Conservation (phyloP, 2,329 filamentous ascomycete genomes). For the Blastomyces emzantsi region DNA sequence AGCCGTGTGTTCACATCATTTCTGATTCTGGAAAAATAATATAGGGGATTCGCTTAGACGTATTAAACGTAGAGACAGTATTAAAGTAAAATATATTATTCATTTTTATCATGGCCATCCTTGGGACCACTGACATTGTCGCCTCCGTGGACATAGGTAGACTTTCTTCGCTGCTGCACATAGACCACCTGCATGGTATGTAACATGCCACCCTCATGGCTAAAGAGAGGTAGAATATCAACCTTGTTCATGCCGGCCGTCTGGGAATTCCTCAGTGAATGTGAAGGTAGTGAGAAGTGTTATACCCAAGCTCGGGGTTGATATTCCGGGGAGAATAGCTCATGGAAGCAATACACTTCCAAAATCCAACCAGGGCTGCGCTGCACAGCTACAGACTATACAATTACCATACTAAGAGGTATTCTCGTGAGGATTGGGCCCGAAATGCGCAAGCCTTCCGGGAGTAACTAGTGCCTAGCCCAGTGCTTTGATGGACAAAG, state of each 20-base stretch:
- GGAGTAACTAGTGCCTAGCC: not conserved
- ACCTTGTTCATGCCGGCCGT: not conserved
- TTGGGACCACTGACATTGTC: not conserved
- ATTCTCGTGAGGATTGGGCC: not conserved
- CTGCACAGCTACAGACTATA: too few species aligned
- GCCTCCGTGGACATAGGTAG: not conserved
- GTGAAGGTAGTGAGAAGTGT: not conserved
- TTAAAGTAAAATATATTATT: not conserved
- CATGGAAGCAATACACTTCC: too few species aligned
- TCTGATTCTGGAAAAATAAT: not conserved
- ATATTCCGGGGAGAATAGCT: not conserved
- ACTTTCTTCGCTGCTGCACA: not conserved
- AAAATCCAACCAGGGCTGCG: too few species aligned
- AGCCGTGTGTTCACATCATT: not conserved
- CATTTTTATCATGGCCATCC: not conserved
- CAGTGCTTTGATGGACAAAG: not conserved
- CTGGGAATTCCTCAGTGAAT: not conserved
- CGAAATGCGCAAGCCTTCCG: not conserved
- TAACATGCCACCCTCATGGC: not conserved
- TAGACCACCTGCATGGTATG: not conserved
- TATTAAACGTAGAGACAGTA: too few species aligned
- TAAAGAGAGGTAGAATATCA: not conserved
- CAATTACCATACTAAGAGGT: too few species aligned
- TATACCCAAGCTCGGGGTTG: not conserved
- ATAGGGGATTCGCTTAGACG: not conserved